Conservation (phyloP, 2,329 filamentous ascomycete genomes). For the Cercospora sp. region DNA sequence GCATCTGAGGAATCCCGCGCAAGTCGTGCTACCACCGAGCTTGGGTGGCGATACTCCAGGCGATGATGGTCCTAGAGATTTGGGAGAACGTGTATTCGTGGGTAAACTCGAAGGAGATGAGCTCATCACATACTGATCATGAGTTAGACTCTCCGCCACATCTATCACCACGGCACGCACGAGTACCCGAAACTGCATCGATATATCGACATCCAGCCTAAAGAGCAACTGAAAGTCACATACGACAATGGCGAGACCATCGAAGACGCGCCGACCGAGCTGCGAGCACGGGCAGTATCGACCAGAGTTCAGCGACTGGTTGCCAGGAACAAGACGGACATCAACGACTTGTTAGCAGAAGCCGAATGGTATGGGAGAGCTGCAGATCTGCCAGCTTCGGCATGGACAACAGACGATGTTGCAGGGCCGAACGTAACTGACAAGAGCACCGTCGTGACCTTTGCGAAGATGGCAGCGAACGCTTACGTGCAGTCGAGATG, state of each 20-base stretch:
- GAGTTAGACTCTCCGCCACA: slow-evolving; percentile 69
- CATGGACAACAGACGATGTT: slow-evolving; percentile 81
- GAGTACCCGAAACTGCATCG: slow-evolving; percentile 75
- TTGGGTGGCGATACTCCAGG: background rate
- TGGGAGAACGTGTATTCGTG: slow-evolving; percentile 19
- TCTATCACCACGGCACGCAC: slow-evolving; percentile 88
- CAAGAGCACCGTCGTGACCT: slow-evolving; percentile 76
- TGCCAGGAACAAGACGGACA: slow-evolving; percentile 72
- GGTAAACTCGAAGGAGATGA: background rate
- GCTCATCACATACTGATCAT: background rate
- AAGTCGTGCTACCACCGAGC: slow-evolving; percentile 15
- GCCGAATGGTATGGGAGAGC: slow-evolving; percentile 68
- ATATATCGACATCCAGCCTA: slow-evolving; percentile 67
- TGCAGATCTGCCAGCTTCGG: slow-evolving; percentile 66
- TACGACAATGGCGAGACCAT: slow-evolving; percentile 33
- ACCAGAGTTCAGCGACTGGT: slow-evolving; percentile 76
- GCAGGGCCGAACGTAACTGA: slow-evolving; percentile 79
- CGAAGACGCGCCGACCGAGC: slow-evolving; percentile 47
- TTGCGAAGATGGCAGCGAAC: slow-evolving; percentile 86
- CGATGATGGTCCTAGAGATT: background rate
- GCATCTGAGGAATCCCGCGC: slow-evolving; percentile 8
- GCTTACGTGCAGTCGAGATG: slow-evolving; percentile 77
- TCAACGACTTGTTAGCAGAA: slow-evolving; percentile 75
- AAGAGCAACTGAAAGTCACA: slow-evolving; percentile 46
- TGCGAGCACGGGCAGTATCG: slow-evolving; percentile 41